Base-by-base conservation (phyloP, 495 filamentous ascomycete species). In the Neurospora cerealis region DNA sequence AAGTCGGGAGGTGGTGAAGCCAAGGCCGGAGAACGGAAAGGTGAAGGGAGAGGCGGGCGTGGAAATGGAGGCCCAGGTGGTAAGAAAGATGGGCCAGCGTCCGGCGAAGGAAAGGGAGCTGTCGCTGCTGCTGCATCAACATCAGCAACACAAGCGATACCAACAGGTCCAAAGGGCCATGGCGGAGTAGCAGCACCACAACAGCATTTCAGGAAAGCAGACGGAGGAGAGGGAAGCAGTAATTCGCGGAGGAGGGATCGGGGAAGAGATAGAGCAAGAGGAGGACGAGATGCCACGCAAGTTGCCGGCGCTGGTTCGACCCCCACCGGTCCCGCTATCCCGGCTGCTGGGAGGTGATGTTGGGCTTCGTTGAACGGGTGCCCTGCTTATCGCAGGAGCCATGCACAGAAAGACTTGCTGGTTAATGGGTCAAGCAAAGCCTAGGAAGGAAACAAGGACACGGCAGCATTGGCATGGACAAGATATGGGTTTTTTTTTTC, bases 21-120 rank as follows among this genome's bases (percentile, higher is more conserved):
- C 21, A 71, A 71, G 42, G 17, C 69, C 9, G 39, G 34, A 44
- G 69, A 38, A 34, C 54, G 32, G 42, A 72, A 84, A 79, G 24
- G 74, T 75, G n/a, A 72, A 73, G 32, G 77, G 77, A 24, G 80
- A 79, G 71, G 81, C 74, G 71, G 78, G 75, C 11, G 81, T 74
- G 75, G 79, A 77, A 37, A 69, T 62, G n/a, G 79, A 74, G 66
- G 83, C 78, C 74, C 80, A 77, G 62, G 78, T 74, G 17, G 79
- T 78, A 77, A 81, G 76, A 75, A 74, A 40, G 69, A 60, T 10
- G 48, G 44, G 36, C 72, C 72, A 48, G 69, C 73, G 28, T 17
- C 42, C 19, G 62, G 72, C 19, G 70, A 71, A 36, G 54, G 62
- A 39, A 41, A 39, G 60, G 48, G 19, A 15, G 39, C 4, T 24